Base-by-base conservation (phyloP, 371 early-diverging fungal genomes). In the Mucor lusitanicus region DNA sequence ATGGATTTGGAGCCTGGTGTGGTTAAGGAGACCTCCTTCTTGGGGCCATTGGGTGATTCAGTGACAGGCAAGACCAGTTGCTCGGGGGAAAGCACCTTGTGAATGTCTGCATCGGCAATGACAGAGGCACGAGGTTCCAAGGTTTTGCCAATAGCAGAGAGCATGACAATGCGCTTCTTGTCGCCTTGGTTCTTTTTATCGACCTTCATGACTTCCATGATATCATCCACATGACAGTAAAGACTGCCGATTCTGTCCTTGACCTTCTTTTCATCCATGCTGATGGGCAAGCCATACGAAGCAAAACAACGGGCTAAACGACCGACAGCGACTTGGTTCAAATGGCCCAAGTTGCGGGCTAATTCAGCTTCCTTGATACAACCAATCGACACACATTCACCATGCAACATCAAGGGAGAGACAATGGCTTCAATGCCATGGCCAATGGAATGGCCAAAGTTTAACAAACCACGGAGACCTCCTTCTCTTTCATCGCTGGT, bases 1-100 rank as follows among this genome's bases (percentile, higher is more conserved):
- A 99, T 93, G 35, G 97, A 97, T 79, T 99, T 99, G 54, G 96
- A 96, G 0, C 98, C 98, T 3, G 98, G 97, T 6, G 95, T 95
- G 13, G 90, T 87, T 23, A 97, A 80, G 1, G 79, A 72, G 15
- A 91, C 81, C 15, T 80, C 71, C 25, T 78, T 75, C 50, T 77
- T 80, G 21, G 75, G 71, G 3, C 78, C 78, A n/a, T 19, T 58
- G 15, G 84, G 80, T 2, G 83, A 80, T 37, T 82, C 82, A 39
- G 87, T 85, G 5, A 83, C 78, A 33, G 85, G 88, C n/a, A 82
- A 72, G n/a, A 97, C 92, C 4, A 84, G 80, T 28, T 94, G 88
- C 8, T 92, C 91, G 19, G 92, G 91, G 0, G 94, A 89, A 25
- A 97, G 75, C 1, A 94, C 90, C 67, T 91, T 93, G 59, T 83